Conservation (phyloP, 805 yeast species). For the Yueomyces sinensis region DNA sequence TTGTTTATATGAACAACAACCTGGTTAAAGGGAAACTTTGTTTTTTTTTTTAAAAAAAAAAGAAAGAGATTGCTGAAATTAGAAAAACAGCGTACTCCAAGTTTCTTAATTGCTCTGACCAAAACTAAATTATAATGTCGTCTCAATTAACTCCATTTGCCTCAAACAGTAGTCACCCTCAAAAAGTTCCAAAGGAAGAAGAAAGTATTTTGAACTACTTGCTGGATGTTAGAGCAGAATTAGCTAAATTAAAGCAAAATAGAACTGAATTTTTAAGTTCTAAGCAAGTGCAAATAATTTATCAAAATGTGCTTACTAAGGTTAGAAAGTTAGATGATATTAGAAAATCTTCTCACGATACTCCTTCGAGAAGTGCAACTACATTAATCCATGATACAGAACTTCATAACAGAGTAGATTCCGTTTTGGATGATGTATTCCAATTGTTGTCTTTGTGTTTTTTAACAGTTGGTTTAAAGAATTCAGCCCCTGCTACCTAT, state of each 20-base stretch:
- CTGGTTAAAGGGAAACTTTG: no score
- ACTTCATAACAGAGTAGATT: slow-evolving; percentile 43
- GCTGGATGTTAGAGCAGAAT: slow-evolving; percentile 28
- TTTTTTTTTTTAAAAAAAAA: no score
- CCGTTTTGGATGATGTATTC: slow-evolving; percentile 75
- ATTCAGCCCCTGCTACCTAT: slow-evolving; percentile 88
- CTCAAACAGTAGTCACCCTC: not conserved
- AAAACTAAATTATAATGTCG: not conserved
- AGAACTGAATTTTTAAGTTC: slow-evolving; percentile 53
- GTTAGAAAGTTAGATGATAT: slow-evolving; percentile 41
- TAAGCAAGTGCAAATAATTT: slow-evolving; percentile 48
- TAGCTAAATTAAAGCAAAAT: slow-evolving; percentile 45
- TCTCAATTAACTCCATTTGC: not conserved
- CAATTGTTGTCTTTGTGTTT: slow-evolving; percentile 78
- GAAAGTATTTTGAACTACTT: slow-evolving; percentile 28
- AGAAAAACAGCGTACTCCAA: no score
- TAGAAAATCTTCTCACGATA: slow-evolving; percentile 26
- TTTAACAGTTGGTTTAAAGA: slow-evolving; percentile 81
- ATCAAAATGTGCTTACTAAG: slow-evolving; percentile 41
- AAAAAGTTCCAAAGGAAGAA: slow-evolving; percentile 26
- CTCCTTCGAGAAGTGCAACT: slow-evolving; percentile 10
- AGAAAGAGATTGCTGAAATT: no score
- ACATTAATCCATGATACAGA: slow-evolving; percentile 18
- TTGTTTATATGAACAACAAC: no score
- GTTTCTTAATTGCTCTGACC: no score